phyloP scores from a whole-genome alignment of 164 flowering plant species.

The Stephania cephalantha region DNA sequence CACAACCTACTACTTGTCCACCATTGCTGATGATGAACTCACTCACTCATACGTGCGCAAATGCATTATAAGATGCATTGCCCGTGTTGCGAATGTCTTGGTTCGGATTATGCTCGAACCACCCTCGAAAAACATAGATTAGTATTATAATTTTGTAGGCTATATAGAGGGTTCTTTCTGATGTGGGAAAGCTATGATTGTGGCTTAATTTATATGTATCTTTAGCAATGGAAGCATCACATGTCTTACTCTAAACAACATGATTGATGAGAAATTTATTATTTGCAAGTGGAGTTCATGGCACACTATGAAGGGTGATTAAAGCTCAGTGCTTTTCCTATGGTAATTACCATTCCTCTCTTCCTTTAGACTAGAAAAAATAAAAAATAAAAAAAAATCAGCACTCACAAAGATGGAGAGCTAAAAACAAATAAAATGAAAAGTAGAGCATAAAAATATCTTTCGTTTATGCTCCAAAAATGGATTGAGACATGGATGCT shows the following conservation, averaged over 20 bases:
- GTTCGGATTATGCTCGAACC: neutral
- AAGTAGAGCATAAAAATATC: neutral
- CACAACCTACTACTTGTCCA: neutral
- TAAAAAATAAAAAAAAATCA: conserved; percentile 9
- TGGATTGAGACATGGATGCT: conserved; percentile 31
- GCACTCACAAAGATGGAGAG: conserved; percentile 13
- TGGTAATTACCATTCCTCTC: conserved; percentile 12
- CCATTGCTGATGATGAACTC: neutral
- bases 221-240: conserved; percentile 18
- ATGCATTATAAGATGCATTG: neutral
- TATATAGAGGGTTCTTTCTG: neutral
- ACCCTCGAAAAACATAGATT: neutral
- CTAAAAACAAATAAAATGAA: neutral
- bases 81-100: neutral
- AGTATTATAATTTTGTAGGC: neutral
- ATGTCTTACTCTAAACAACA: conserved; percentile 17
- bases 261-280: conserved; percentile 16
- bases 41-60: neutral
- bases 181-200: conserved; percentile 2
- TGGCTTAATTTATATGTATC: neutral
- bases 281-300: conserved; percentile 39
- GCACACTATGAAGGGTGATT: conserved; percentile 40
- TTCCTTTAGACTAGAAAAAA: conserved; percentile 6
- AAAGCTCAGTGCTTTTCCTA: conserved; percentile 16
- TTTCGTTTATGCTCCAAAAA: conserved; percentile 11